Conservation (phyloP, 2,329 filamentous ascomycete genomes). For the Beauveria medogensis region DNA sequence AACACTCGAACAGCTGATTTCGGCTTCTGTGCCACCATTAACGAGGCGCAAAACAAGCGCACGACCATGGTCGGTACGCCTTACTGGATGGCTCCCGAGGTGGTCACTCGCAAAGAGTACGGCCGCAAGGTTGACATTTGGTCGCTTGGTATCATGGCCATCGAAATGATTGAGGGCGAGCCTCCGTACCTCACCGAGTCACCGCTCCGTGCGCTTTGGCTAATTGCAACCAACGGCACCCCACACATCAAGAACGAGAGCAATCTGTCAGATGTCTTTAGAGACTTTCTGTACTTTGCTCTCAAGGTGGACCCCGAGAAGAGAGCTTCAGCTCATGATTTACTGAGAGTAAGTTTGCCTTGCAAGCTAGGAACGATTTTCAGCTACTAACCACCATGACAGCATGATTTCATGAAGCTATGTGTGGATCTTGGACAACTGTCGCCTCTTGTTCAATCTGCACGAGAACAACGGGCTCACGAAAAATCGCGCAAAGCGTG, state of each 20-base stretch:
- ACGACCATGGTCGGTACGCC: slow-evolving; percentile 99
- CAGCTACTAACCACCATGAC: slow-evolving; percentile 15
- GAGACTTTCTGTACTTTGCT: slow-evolving; percentile 86
- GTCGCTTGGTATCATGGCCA: slow-evolving; percentile 98
- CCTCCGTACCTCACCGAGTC: slow-evolving; percentile 95
- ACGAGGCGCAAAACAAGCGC: slow-evolving; percentile 91
- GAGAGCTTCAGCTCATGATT: slow-evolving; percentile 86
- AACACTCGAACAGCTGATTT: slow-evolving; percentile 72
- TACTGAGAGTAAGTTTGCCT: slow-evolving; percentile 65
- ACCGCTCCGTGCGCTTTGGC: slow-evolving; percentile 81
- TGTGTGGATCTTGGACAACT: slow-evolving; percentile 70
- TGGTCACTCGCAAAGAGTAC: slow-evolving; percentile 95
- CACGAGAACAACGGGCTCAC: slow-evolving; percentile 74
- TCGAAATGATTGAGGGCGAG: slow-evolving; percentile 99
- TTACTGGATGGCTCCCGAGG: slow-evolving; percentile 99
- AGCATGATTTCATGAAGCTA: slow-evolving; percentile 75
- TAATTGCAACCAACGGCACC: slow-evolving; percentile 95
- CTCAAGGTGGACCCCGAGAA: slow-evolving; percentile 97
- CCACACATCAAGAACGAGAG: slow-evolving; percentile 91
- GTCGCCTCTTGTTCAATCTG: slow-evolving; percentile 78
- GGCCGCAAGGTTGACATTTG: slow-evolving; percentile 98
- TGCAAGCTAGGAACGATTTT: slow-evolving; percentile 21
- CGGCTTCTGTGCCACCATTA: slow-evolving; percentile 97
- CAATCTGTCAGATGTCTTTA: slow-evolving; percentile 70
- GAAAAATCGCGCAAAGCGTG: slow-evolving; percentile 68